These are phyloP conservation scores for Penicillium sp. DNA, from an alignment of 2,329 filamentous ascomycete genomes.

Conservation along the genomic window DNA sequence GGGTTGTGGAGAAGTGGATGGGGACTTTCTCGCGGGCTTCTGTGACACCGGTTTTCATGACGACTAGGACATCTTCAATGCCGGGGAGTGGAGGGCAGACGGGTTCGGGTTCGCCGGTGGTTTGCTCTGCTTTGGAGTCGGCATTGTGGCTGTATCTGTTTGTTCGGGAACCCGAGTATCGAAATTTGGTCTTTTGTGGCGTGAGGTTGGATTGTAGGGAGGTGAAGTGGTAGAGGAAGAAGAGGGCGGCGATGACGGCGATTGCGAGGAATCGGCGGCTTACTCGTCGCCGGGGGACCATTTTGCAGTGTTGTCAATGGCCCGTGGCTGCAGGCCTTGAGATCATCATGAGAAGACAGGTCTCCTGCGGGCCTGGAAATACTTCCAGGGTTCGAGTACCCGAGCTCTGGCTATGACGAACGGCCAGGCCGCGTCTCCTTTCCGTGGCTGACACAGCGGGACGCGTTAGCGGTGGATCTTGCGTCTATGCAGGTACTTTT, in stretches of 20 bases:
- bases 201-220: slow-evolving; percentile 58
- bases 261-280: slow-evolving; percentile 44
- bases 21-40: slow-evolving; percentile 58
- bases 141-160: not conserved
- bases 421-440: slow-evolving; percentile 7
- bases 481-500: not conserved
- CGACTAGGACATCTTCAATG: slow-evolving; percentile 55
- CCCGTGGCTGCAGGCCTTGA: not conserved
- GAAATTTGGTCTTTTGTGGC: too few relatives aligned
- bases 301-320: slow-evolving; percentile 15
- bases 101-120: slow-evolving; percentile 15
- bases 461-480: slow-evolving; percentile 11
- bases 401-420: slow-evolving; percentile 5
- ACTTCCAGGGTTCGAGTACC: not conserved
- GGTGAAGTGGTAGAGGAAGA: slow-evolving; percentile 61
- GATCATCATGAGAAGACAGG: slow-evolving; percentile 4
- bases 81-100: slow-evolving; percentile 40
- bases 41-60: slow-evolving; percentile 61
- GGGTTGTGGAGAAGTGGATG: slow-evolving; percentile 55
- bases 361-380: slow-evolving; percentile 7
- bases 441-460: slow-evolving; percentile 20
- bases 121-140: not conserved
- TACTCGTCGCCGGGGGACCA: slow-evolving; percentile 46
- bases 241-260: slow-evolving; percentile 58
- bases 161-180: too few relatives aligned